Conservation (phyloP, 768 basidiomycete genomes). For the Fistulinella prunicolor region DNA sequence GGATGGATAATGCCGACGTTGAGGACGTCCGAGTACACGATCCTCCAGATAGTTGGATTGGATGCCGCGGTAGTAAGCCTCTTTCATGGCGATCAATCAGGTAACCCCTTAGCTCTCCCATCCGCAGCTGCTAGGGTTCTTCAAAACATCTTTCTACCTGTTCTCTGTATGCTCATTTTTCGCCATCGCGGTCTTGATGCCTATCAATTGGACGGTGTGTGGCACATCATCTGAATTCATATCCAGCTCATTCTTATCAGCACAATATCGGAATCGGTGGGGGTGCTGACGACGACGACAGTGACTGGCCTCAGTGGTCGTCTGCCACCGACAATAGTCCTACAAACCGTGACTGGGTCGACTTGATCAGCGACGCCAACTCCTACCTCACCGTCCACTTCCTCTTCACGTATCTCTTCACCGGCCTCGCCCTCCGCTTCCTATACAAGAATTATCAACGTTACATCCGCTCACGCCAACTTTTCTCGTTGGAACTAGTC, state of each 20-base stretch:
- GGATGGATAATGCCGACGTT: conserved; percentile 97
- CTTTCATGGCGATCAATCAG: background rate
- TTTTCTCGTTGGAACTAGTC: conserved; percentile 92
- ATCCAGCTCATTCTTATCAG: conserved; percentile 34
- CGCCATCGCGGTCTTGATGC: conserved; percentile 85
- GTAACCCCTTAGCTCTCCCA: background rate
- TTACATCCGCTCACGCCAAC: conserved; percentile 86
- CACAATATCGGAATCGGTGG: conserved; percentile 72
- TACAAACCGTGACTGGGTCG: conserved; percentile 65
- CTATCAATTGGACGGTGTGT: conserved; percentile 86
- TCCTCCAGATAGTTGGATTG: conserved; percentile 93
- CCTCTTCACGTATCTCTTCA: conserved; percentile 93
- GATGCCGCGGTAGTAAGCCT: conserved; percentile 90
- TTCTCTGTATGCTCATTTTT: conserved; percentile 86
- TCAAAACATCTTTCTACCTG: conserved; percentile 91
- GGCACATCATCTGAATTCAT: background rate
- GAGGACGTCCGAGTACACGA: conserved; percentile 84
- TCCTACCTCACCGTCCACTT: conserved; percentile 88
- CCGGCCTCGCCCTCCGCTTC: conserved; percentile 78
- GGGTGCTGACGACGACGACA: conserved; percentile 36
- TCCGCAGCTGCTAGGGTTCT: conserved; percentile 85
- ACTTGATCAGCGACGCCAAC: conserved; percentile 87
- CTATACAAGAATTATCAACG: conserved; percentile 86
- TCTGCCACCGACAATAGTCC: conserved; percentile 25
- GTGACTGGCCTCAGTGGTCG: conserved; percentile 45